Percentiles rank a stretch among this genome's conserved stretches.
Evolutionary conservation across 1,284 basidiomycete species (phyloP).

Genomic region (Ustilago curta): DNA sequence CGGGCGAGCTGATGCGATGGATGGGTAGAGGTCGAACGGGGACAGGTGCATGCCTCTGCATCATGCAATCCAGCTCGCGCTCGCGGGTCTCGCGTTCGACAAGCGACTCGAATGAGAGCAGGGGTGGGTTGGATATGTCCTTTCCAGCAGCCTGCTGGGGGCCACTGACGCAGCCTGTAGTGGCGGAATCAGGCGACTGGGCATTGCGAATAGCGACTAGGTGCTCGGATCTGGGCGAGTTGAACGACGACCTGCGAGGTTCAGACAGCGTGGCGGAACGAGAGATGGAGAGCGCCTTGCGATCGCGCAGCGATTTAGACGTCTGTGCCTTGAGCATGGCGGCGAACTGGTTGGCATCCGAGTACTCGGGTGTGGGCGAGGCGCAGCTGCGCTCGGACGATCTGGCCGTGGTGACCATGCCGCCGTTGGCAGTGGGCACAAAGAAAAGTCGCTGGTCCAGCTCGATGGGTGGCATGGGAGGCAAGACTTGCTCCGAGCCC

Average conservation of each 20-base stretch:
- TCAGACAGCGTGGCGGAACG: slow-evolving; percentile 42
- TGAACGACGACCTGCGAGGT: slow-evolving; percentile 47
- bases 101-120: slow-evolving; percentile 30
- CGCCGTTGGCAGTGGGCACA: slow-evolving; percentile 27
- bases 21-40: slow-evolving; percentile 26
- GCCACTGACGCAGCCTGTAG: not conserved
- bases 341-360: slow-evolving; percentile 44
- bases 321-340: slow-evolving; percentile 55
- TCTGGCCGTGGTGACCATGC: slow-evolving; percentile 11
- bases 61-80: slow-evolving; percentile 25
- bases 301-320: slow-evolving; percentile 45
- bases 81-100: slow-evolving; percentile 48
- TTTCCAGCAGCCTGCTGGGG: not conserved
- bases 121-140: not conserved
- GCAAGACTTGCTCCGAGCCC: slow-evolving; percentile 26
- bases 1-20: slow-evolving; percentile 49
- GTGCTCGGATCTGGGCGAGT: slow-evolving; percentile 44
- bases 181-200: not conserved
- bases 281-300: slow-evolving; percentile 40
- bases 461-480: slow-evolving; percentile 48
- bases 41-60: slow-evolving; percentile 12
- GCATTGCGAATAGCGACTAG: slow-evolving; percentile 8
- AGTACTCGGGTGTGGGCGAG: slow-evolving; percentile 23
- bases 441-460: slow-evolving; percentile 48
- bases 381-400: slow-evolving; percentile 12